A percentile compares a stretch with the other conserved stretches of the same genome.
Conservation (phyloP, 2,329 filamentous ascomycete genomes). For the Pseudocercospora crystallina region DNA sequence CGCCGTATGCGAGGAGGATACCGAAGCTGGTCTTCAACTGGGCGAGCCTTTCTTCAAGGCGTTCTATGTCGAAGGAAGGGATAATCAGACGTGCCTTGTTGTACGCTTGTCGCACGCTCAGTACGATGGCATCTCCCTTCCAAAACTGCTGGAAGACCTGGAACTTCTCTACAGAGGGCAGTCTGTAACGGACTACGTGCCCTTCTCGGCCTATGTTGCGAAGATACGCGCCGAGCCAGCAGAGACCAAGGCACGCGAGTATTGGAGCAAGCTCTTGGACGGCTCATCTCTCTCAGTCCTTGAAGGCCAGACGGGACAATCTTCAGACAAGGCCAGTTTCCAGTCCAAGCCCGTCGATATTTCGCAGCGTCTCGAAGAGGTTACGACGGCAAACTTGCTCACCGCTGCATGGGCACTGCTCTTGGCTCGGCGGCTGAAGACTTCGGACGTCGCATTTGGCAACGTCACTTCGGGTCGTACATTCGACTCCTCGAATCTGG, state of each 20-base stretch:
- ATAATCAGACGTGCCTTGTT: slow-evolving; percentile 31
- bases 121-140: slow-evolving; percentile 48
- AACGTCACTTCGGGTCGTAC: slow-evolving; percentile 42
- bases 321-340: background rate
- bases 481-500: slow-evolving; percentile 55
- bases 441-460: slow-evolving; percentile 7
- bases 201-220: slow-evolving; percentile 1
- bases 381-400: slow-evolving; percentile 6
- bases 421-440: background rate
- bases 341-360: background rate
- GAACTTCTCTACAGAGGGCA: slow-evolving; percentile 41
- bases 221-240: background rate
- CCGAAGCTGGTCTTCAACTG: background rate
- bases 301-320: background rate
- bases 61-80: background rate
- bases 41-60: background rate
- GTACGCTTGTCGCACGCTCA: slow-evolving; percentile 37
- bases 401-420: slow-evolving; percentile 6
- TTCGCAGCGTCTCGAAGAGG: slow-evolving; percentile 3
- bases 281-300: background rate
- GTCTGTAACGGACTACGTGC: background rate
- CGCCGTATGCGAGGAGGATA: background rate
- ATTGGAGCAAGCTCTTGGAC: slow-evolving; percentile 3
- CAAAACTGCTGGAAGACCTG: slow-evolving; percentile 58
- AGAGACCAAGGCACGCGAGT: background rate